Base-by-base conservation (phyloP, 2,329 filamentous ascomycete genomes). In the Colletotrichum somersetense region DNA sequence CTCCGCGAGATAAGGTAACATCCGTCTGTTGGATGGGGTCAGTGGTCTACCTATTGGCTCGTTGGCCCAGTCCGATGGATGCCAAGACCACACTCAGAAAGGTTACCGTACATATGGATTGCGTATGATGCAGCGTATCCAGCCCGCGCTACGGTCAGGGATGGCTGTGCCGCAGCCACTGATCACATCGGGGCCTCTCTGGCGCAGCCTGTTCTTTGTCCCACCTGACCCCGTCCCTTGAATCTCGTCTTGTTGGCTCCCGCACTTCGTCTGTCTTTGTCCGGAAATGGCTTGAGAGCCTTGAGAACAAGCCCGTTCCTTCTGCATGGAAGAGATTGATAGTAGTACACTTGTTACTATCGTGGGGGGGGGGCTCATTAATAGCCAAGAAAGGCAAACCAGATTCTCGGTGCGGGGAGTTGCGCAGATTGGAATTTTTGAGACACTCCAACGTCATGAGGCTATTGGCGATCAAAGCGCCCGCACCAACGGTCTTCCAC, bases 81-180 rank as follows among this genome's bases (percentile, higher is more conserved):
- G 44, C n/a, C 46, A 12, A 48, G 46, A 48, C 10, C 44, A n/a
- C 20, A 12, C 20, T 10, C 12, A 3, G 44, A 12, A 12, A 23
- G n/a, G 20, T n/a, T 48, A 48, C 46, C 23, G n/a, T 2, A 44
- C 23, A 5, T 61, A 26, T 5, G 11, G 40, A 33, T 5, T 23
- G 18, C 40, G 16, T 30, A 30, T 30, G 30, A 30, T 30, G 30
- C 30, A 30, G 30, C 57, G 42, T 61, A 48, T 7, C 40, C 26
- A 53, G 26, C 20, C 20, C 20, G 6, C 14, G 11, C 20, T 33
- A 20, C 44, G 16, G 61, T 46, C 61, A 59, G 35, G 53, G 53
- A 44, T 66, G 62, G 62, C 56, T 67, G 67, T 61, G 67, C 62
- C 67, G 48, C 55, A 71, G 67, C 67, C 63, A 23, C 67, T 67